Percentiles rank a stretch among this genome's conserved stretches.
Conservation (phyloP, 805 yeast species). For the Kuraishia cidri region DNA sequence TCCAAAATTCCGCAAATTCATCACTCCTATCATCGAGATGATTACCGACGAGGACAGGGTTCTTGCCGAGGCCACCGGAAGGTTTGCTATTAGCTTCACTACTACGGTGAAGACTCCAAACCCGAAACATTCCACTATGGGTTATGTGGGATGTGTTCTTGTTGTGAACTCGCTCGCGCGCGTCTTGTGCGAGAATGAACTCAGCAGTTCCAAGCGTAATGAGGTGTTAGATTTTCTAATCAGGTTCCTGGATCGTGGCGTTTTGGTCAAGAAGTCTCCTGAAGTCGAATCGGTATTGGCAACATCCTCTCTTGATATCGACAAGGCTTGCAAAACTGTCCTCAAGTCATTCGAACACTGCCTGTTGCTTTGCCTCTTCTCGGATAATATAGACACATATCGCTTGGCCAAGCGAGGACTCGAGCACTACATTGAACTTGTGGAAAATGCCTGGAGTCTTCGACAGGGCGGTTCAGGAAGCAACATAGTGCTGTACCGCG, state of each 20-base stretch:
- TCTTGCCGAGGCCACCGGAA: constrained; percentile 23
- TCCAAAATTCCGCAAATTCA: constrained; percentile 5
- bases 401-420: background rate
- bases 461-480: too few species aligned
- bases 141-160: constrained; percentile 26
- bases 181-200: constrained; percentile 3
- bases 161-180: constrained; percentile 27
- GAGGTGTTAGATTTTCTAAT: constrained; percentile 27
- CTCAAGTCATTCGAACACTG: too few species aligned
- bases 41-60: constrained; percentile 24
- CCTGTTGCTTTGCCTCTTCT: too few species aligned
- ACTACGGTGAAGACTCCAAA: constrained; percentile 19
- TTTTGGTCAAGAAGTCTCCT: too few species aligned
- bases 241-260: constrained; percentile 27
- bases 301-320: too few species aligned
- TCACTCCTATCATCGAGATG: constrained; percentile 25
- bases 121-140: constrained; percentile 19
- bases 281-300: too few species aligned
- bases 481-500: constrained; percentile 21
- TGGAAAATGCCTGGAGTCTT: too few species aligned
- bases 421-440: too few species aligned
- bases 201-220: constrained; percentile 10
- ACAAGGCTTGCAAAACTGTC: too few species aligned
- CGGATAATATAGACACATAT: background rate
- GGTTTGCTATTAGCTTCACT: constrained; percentile 24